Evolutionary conservation across 192 early-diverging fungal genomes (phyloP), one percentile per base, ranked within the genome.

Genomic region (Rhizophagus clarus): DNA sequence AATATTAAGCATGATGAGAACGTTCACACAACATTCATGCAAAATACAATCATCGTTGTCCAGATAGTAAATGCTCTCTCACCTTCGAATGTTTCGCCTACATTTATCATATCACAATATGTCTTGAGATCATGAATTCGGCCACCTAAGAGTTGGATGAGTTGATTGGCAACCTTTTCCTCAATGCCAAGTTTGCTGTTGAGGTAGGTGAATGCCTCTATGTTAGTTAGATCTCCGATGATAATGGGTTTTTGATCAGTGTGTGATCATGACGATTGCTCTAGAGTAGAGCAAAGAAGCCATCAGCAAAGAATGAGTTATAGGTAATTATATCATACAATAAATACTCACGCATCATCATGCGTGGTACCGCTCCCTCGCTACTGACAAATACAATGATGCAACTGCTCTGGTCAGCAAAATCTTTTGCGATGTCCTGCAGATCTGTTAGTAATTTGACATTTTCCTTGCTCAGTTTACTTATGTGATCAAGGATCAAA

Each of bases 321-420:
- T 22, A 26, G 3, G n/a, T 0, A 72, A 72, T 51, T 72, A 72
- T 72, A 72, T 72, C 0, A 79, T 68, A 45, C 6, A 79, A 79
- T n/a, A n/a, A n/a, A n/a, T 45, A 79, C 67, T 67, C 37, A 79
- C 37, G 14, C 67, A 40, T 79, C 77, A 79, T 79, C 22, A 64
- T 37, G 51, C 0, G 40, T 49, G 64, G 64, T 0, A 72, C 61
- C 51, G 34, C 26, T 70, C 17, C 37, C 6, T 68, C 77, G 2
- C 64, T 79, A 70, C 77, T 79, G 8, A 79, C 66, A 67, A 79
- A 79, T 8, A 79, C 77, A 79, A 79, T 29, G 15, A 79, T 9
- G 66, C 51, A 79, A 49, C 64, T 51, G 5, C 63, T 1, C 64
- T 77, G 2, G 76, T 77, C 61, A 61, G 76, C 76, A 67, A 40